These are phyloP conservation scores for Debaryomycetaceae sp. DNA, from an alignment of 1,139 yeast species.

Conservation along the genomic window DNA sequence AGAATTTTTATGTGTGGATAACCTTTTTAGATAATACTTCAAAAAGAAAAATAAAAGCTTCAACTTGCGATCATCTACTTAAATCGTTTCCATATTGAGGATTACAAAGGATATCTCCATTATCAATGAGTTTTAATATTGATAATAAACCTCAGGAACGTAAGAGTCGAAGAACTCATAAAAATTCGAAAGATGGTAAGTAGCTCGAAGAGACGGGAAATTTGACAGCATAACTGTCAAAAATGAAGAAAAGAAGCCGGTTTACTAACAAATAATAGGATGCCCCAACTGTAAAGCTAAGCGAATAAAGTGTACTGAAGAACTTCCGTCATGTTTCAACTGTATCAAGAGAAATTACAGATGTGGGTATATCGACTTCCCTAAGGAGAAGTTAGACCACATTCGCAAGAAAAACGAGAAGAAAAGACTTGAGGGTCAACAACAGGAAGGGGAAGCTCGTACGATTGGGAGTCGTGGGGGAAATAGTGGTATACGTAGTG, in stretches of 20 bases:
- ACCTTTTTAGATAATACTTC: background rate
- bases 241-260: background rate
- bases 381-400: slow-evolving; percentile 32
- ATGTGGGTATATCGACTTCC: slow-evolving; percentile 45
- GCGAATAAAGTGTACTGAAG: slow-evolving; percentile 45
- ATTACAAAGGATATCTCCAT: background rate
- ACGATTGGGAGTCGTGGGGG: background rate
- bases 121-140: background rate
- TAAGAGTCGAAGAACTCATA: slow-evolving; percentile 43
- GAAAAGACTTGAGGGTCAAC: slow-evolving; percentile 7
- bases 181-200: slow-evolving; percentile 43
- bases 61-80: background rate
- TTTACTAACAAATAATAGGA: slow-evolving; percentile 14
- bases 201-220: slow-evolving; percentile 1
- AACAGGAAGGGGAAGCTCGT: background rate
- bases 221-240: background rate
- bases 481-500: background rate
- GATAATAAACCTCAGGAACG: slow-evolving; percentile 11
- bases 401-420: slow-evolving; percentile 32
- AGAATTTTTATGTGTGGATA: background rate
- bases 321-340: slow-evolving; percentile 40
- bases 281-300: slow-evolving; percentile 46
- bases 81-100: background rate
- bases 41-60: background rate
- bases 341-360: slow-evolving; percentile 37